phyloP scores from a whole-genome alignment of 805 yeast species.

The Zygoascus bituminiphila region DNA sequence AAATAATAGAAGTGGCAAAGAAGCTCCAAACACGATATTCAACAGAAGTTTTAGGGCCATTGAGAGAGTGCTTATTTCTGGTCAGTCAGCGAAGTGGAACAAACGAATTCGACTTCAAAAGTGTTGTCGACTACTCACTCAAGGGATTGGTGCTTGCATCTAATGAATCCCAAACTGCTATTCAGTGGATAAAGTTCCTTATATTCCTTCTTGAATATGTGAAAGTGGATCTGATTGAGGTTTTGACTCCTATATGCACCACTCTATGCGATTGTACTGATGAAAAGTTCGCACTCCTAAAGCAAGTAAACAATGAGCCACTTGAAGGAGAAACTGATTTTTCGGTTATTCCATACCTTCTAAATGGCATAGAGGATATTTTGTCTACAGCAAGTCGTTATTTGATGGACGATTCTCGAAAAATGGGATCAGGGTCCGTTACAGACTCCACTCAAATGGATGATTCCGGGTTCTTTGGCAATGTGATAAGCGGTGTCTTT shows the following conservation, averaged over 20 bases:
- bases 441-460: not conserved
- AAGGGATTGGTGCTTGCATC: not conserved
- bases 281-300: conserved; percentile 27
- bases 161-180: not conserved
- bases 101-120: not conserved
- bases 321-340: conserved; percentile 32
- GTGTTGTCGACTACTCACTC: not conserved
- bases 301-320: conserved; percentile 13
- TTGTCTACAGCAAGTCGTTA: conserved; percentile 45
- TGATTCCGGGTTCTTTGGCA: conserved; percentile 46
- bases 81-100: not conserved
- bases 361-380: conserved; percentile 58
- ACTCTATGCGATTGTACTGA: conserved; percentile 38
- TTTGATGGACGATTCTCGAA: conserved; percentile 17
- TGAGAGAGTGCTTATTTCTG: not conserved
- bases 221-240: conserved; percentile 45
- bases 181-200: conserved; percentile 40
- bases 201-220: conserved; percentile 45
- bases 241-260: conserved; percentile 46
- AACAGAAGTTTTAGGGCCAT: not conserved
- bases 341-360: conserved; percentile 37
- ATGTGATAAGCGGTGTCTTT: conserved; percentile 65
- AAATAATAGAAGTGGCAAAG: not conserved
- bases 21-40: not conserved
- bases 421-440: not conserved